Conservation (phyloP, 306 rosid genomes). For the Prunus fruticosa region DNA sequence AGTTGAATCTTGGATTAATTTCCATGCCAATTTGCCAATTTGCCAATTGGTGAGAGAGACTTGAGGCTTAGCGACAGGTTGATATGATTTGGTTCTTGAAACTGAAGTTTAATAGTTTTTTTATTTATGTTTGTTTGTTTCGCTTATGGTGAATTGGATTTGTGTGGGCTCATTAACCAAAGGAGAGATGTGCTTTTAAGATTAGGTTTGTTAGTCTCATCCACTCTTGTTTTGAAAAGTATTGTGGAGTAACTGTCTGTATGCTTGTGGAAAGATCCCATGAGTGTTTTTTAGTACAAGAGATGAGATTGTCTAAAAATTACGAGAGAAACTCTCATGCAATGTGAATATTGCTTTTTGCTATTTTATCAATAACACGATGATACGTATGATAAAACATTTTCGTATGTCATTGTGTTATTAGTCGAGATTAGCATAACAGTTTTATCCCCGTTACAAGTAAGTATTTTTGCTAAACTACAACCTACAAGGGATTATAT, state of each 20-base stretch:
- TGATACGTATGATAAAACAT: rapidly evolving
- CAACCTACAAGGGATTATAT: rapidly evolving
- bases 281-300: no score
- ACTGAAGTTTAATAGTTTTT: not conserved
- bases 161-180: not conserved
- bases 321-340: no score
- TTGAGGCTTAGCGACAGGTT: not conserved
- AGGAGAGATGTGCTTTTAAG: not conserved
- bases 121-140: no score
- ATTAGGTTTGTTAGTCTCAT: not conserved
- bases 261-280: not conserved
- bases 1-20: not conserved
- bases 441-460: no score
- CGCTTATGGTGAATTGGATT: not conserved
- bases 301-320: no score
- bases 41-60: not conserved
- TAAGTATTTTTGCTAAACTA: no score
- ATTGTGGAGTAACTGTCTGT: not conserved
- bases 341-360: no score
- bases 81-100: not conserved
- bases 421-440: rapidly evolving
- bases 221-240: not conserved
- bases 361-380: rapidly evolving
- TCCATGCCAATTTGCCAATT: not conserved
- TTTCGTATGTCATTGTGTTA: rapidly evolving